Evolutionary conservation across 805 yeast species (phyloP).

Genomic region (Candida sithepensis): DNA sequence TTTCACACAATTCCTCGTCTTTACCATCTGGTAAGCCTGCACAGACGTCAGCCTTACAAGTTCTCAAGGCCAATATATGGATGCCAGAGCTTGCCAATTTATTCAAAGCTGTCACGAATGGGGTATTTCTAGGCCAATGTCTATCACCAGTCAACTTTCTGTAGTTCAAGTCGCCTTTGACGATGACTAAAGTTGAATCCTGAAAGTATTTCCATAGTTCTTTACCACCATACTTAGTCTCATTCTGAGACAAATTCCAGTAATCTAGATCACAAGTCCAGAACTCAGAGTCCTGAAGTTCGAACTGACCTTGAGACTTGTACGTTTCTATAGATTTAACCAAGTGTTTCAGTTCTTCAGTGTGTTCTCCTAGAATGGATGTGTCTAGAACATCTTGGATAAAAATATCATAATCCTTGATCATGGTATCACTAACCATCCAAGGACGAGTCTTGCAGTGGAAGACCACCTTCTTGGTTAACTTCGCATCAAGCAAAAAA

Average conservation of each 20-base stretch:
- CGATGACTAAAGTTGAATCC: constrained; percentile 67
- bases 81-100: constrained; percentile 61
- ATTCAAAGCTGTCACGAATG: constrained; percentile 69
- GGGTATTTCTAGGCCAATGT: constrained; percentile 79
- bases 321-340: constrained; percentile 43
- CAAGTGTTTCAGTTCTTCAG: constrained; percentile 45
- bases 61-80: constrained; percentile 73
- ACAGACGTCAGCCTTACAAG: constrained; percentile 94
- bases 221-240: constrained; percentile 53
- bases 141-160: constrained; percentile 91
- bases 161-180: constrained; percentile 95
- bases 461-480: constrained; percentile 61
- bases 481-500: constrained; percentile 66
- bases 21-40: constrained; percentile 77
- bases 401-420: constrained; percentile 66
- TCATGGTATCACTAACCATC: constrained; percentile 96
- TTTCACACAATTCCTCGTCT: constrained; percentile 60
- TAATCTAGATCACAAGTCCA: constrained; percentile 84
- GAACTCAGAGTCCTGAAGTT: constrained; percentile 60
- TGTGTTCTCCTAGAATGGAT: constrained; percentile 46
- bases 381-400: constrained; percentile 52
- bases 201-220: constrained; percentile 58
- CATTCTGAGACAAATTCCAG: constrained; percentile 59
- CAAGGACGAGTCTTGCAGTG: constrained; percentile 93
- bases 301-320: constrained; percentile 43